Percentiles rank a stretch among this genome's conserved stretches.
These are phyloP conservation scores for Heliocybe sulcata DNA, from an alignment of 1,284 basidiomycete species.

Conservation along the genomic window DNA sequence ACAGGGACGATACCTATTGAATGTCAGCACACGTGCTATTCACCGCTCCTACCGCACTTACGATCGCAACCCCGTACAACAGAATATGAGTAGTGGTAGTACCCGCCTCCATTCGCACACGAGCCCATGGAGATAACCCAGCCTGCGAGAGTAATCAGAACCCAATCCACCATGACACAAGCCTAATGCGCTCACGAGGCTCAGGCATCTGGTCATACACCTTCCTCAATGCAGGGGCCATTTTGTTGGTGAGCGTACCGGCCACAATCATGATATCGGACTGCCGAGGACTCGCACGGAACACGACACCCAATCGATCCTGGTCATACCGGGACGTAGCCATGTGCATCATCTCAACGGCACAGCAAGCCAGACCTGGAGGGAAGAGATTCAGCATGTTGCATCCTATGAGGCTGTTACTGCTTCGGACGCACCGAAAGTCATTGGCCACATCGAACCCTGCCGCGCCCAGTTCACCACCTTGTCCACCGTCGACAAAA, in stretches of 20 bases:
- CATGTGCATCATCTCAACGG: conserved; percentile 99
- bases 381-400: neutral
- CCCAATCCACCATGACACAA: conserved; percentile 11
- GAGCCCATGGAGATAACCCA: conserved; percentile 99
- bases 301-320: conserved; percentile 95
- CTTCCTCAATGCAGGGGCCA: conserved; percentile 95
- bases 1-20: conserved; percentile 86
- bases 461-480: conserved; percentile 97
- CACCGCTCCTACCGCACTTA: conserved; percentile 27
- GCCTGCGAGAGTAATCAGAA: conserved; percentile 35
- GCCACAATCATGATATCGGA: conserved; percentile 99
- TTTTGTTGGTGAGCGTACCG: conserved; percentile 99
- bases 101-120: conserved; percentile 97
- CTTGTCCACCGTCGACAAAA: conserved; percentile 94
- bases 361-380: conserved; percentile 93
- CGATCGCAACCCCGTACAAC: conserved; percentile 99
- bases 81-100: conserved; percentile 98
- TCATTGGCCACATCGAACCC: conserved; percentile 99
- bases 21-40: neutral
- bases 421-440: conserved; percentile 59
- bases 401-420: neutral
- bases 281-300: conserved; percentile 97
- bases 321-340: conserved; percentile 98
- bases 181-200: conserved; percentile 49
- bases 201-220: conserved; percentile 98